Evolutionary conservation across 495 filamentous ascomycete species (phyloP).

Genomic region (Pyrenopolyporus hunteri): DNA sequence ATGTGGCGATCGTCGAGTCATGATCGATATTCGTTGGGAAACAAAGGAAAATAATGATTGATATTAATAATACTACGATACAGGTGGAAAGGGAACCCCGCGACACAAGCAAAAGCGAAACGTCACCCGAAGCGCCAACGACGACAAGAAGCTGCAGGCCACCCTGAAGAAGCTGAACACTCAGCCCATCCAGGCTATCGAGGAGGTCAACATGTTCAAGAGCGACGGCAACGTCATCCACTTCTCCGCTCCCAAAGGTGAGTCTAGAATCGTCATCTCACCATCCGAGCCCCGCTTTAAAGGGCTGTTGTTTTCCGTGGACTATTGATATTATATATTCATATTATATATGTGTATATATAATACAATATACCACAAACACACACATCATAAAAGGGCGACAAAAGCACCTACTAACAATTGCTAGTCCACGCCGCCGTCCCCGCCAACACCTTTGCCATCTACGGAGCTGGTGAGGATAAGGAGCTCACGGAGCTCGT

Average conservation of each 20-base stretch:
- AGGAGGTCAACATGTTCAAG: conserved; percentile 99
- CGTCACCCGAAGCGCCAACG: conserved; percentile 83
- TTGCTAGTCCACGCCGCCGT: conserved; percentile 91
- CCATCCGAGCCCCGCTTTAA: too few relatives aligned
- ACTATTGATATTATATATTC: too few relatives aligned
- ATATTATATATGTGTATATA: neutral
- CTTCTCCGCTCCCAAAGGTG: conserved; percentile 96
- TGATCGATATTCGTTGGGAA: neutral
- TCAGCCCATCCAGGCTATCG: conserved; percentile 96
- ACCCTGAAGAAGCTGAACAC: conserved; percentile 94
- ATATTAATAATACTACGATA: conserved; percentile 3
- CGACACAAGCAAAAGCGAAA: conserved; percentile 98
- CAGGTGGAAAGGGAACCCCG: conserved; percentile 93
- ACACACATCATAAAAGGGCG: too few relatives aligned
- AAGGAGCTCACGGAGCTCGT: conserved; percentile 99
- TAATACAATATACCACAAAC: too few relatives aligned
- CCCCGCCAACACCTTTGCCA: conserved; percentile 95
- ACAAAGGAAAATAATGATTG: conserved; percentile 14
- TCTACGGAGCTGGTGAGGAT: conserved; percentile 98
- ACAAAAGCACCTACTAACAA: neutral
- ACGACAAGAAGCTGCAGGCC: conserved; percentile 99
- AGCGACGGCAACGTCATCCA: conserved; percentile 99
- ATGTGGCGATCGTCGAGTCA: conserved; percentile 49
- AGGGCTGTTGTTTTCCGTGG: too few relatives aligned
- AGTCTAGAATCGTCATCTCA: too few relatives aligned